phyloP scores from a whole-genome alignment of 2,329 filamentous ascomycete genomes.

The Alternaria infectoria region DNA sequence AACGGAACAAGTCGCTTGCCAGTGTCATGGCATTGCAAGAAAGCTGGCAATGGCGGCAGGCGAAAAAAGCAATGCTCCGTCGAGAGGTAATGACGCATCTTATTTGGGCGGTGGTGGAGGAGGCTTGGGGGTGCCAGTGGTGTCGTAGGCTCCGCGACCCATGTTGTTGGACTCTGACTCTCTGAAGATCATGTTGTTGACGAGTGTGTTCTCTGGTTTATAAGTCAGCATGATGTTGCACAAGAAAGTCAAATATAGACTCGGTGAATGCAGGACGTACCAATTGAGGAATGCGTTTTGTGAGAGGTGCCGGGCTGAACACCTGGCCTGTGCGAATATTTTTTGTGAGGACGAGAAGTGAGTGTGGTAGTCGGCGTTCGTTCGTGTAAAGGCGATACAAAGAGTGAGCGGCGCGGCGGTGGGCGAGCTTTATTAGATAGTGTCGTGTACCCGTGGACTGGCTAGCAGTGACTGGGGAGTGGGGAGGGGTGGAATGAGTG shows the following conservation, averaged over 20 bases:
- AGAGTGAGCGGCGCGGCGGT: constrained; percentile 13
- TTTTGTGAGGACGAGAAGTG: constrained; percentile 15
- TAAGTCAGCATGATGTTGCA: constrained; percentile 37
- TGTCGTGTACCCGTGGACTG: constrained; percentile 38
- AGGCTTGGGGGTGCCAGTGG: constrained; percentile 57
- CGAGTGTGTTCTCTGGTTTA: constrained; percentile 35
- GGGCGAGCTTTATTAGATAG: constrained; percentile 33
- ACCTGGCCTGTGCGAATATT: constrained; percentile 23
- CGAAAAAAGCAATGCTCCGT: constrained; percentile 8
- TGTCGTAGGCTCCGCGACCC: constrained; percentile 58
- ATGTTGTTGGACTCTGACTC: constrained; percentile 53
- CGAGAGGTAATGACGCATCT: constrained; percentile 9
- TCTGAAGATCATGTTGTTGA: constrained; percentile 51
- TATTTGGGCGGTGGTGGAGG: constrained; percentile 52
- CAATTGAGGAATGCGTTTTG: constrained; percentile 22
- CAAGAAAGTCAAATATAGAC: constrained; percentile 15
- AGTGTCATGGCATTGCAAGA: neutral
- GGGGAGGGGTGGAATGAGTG: constrained; percentile 30
- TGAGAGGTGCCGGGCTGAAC: constrained; percentile 30
- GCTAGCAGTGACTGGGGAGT: constrained; percentile 34
- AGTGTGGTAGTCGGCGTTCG: constrained; percentile 27
- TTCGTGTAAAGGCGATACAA: constrained; percentile 9
- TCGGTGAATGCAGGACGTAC: constrained; percentile 24
- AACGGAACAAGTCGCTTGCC: constrained; percentile 29
- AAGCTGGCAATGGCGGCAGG: constrained; percentile 1